Conservation (phyloP, 345 rosid genomes). For the Salix caprea region DNA sequence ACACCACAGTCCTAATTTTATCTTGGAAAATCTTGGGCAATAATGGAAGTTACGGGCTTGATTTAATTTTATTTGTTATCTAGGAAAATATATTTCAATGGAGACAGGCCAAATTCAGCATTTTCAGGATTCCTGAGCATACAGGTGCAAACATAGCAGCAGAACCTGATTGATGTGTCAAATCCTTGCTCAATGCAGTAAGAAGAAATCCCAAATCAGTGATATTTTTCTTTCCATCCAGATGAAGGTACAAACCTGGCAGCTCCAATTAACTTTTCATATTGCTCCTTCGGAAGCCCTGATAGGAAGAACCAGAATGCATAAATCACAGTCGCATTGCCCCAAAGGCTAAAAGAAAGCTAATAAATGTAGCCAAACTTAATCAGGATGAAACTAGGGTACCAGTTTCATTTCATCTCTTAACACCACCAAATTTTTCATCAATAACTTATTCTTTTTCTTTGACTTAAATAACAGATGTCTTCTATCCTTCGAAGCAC, state of each 20-base stretch:
- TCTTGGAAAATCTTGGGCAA: too few relatives aligned
- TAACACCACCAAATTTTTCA: background rate
- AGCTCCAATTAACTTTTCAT: constrained; percentile 35
- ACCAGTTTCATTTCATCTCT: background rate
- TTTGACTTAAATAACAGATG: background rate
- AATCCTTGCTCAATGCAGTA: constrained; percentile 40
- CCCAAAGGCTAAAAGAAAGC: background rate
- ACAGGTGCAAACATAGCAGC: constrained; percentile 51
- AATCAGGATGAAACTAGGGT: background rate
- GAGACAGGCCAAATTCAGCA: constrained; percentile 22
- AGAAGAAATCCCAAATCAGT: background rate
- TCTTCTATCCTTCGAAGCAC: too few relatives aligned
- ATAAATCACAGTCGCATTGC: background rate
- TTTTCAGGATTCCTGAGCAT: constrained; percentile 56
- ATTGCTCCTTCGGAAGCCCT: constrained; percentile 53
- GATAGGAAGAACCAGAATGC: constrained; percentile 1
- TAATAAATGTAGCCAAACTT: background rate
- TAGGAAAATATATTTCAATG: too few relatives aligned
- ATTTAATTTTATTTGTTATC: too few relatives aligned
- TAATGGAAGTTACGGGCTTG: too few relatives aligned
- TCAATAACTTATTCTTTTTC: background rate
- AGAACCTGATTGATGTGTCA: constrained; percentile 60
- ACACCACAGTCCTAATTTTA: too few relatives aligned
- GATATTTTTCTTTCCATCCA: constrained; percentile 22
- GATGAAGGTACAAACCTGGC: constrained; percentile 57